Base-by-base conservation (phyloP, 768 basidiomycete genomes). In the Pleurotus tuoliensis region DNA sequence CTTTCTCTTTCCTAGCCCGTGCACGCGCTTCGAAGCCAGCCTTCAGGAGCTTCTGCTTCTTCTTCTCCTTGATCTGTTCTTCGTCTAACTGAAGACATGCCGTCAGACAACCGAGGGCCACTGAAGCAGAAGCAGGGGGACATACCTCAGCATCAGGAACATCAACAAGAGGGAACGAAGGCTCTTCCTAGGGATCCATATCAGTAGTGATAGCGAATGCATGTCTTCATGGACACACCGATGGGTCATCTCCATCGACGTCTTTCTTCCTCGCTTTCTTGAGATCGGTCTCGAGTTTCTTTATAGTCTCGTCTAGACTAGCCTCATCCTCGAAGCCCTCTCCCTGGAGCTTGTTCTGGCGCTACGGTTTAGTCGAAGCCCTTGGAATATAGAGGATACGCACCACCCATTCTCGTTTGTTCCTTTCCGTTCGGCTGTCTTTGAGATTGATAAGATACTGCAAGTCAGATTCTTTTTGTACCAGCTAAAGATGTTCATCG, bases 1-100 rank as follows among this genome's bases (percentile, higher is more conserved):
- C 90, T 63, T 97, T 97, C 70, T 98, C 96, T 25, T 85, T 84
- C 62, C 89, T 82, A 0, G 84, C 83, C 1, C 92, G 86, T 34
- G 85, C 82, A 18, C 97, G 87, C 0, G 95, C 93, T 57, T 98
- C 96, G 68, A 88, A 94, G 1, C 92, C 92, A 0, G 94, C 93
- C 69, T 97, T 98, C 74, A 95, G 75, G 30, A 98, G 78, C 61
- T 86, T 89, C 68, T 99, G 97, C 64, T 88, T 91, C 65, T 86
- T 87, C 75, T 98, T 99, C 71, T 99, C 97, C 68, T 92, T 98
- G 37, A 98, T 67, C 22, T 86, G 81, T 40, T 96, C 94, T 65
- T 98, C 95, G 63, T 92, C 91, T 6, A 94, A 79, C 88, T 92
- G 57, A 15, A 20, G 3, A 55, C 16, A 16, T 11, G 5, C 9